phyloP scores from a whole-genome alignment of 208 protist genomes.

The Trichomonas tenax region DNA sequence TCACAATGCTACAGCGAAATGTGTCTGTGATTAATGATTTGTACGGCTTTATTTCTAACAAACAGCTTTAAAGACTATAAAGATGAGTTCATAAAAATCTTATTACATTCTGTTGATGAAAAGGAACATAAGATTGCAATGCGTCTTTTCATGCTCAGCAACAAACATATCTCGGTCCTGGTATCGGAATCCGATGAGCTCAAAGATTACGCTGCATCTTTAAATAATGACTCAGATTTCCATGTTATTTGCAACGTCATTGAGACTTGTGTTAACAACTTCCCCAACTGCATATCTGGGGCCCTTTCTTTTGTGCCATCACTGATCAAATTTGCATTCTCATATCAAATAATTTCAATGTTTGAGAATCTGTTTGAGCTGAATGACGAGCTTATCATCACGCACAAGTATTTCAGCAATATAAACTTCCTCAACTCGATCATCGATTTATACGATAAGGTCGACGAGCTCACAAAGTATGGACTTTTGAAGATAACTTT shows the following conservation, averaged over 20 bases:
- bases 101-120: neutral
- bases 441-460: neutral
- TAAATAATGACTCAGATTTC: neutral
- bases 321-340: neutral
- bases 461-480: neutral
- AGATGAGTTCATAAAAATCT: neutral
- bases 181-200: neutral
- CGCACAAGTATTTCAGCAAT: neutral
- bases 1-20: neutral
- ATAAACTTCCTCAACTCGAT: neutral
- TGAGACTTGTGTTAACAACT: neutral
- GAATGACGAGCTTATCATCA: neutral
- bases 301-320: neutral
- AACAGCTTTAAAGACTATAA: neutral
- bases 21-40: neutral
- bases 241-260: neutral
- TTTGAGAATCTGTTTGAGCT: neutral
- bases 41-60: neutral
- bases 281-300: neutral
- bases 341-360: neutral
- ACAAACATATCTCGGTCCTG: neutral
- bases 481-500: neutral
- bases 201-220: neutral
- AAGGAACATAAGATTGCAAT: neutral
- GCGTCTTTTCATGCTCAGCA: neutral